Base-by-base conservation (phyloP, 768 basidiomycete genomes). In the Suillus lakei region DNA sequence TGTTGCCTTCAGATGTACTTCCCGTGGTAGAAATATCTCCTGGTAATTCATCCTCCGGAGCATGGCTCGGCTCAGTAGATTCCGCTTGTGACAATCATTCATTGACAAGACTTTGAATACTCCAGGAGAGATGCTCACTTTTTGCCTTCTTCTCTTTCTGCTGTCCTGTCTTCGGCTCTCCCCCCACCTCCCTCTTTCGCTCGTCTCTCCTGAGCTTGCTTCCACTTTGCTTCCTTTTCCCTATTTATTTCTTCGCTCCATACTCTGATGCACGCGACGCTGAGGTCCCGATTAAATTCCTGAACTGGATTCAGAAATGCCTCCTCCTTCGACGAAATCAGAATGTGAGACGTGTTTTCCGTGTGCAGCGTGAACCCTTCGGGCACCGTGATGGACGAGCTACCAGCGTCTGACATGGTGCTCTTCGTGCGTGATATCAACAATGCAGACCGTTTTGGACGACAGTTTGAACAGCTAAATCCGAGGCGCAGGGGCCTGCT, bases 291-390 rank as follows among this genome's bases (percentile, higher is more conserved):
- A 79, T 99, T 99, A 83, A 98, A 99, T 77, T 99, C 95, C 74
- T 99, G 98, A 15, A 98, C 91, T 7, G 98, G 97, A 74, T 99
- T 99, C 66, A 99, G 79, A 77, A 99, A 99, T 3, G 96, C 94
- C 64, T 92, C 91, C 67, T 94, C 92, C 62, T 79, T 79, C 54
- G 78, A 78, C 9, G 85, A 83, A 28, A 96, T 82, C 63, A 98
- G 84, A 73, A 98, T 92, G 72, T 86, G 88, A 0, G 92, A 86
- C 3, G 85, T 88, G 76, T 93, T 94, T 79, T 95, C 93, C 10
- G 88, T 89, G 78, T 95, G 91, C 65, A 95, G 81, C 13, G 84
- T 86, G 77, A 88, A 92, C 26, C 92, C 93, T 65, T 89, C 87
- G 2, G 93, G 93, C 44, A 93, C 78, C 41, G 74, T 69, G 68